These are phyloP conservation scores for Arachis stenosperma DNA, from an alignment of 306 rosid genomes.

Conservation along the genomic window DNA sequence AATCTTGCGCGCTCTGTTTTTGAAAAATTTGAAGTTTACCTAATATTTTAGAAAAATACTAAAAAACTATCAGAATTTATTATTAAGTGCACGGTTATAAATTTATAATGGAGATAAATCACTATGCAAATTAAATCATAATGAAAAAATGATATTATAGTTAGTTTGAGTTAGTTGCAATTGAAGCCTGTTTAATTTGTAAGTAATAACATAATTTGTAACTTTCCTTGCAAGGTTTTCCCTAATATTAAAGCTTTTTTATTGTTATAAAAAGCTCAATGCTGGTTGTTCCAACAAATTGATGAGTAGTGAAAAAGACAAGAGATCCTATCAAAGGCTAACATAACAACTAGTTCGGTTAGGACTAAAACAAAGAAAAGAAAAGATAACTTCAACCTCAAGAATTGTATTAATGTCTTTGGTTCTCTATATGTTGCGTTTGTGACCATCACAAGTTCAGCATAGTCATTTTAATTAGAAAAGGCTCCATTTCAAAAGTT, in stretches of 20 bases:
- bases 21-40: too few relatives aligned
- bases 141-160: neutral
- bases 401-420: neutral
- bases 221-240: slow-evolving; percentile 53
- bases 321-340: slow-evolving; percentile 43
- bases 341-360: slow-evolving; percentile 35
- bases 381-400: slow-evolving; percentile 11
- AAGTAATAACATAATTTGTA: slow-evolving; percentile 20
- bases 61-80: too few relatives aligned
- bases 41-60: too few relatives aligned
- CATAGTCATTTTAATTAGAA: neutral
- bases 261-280: neutral
- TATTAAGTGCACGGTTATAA: neutral
- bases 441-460: slow-evolving; percentile 13
- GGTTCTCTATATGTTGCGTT: neutral
- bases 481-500: slow-evolving; percentile 26
- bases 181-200: neutral
- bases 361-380: slow-evolving; percentile 41
- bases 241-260: slow-evolving; percentile 9
- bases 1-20: too few relatives aligned
- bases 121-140: neutral
- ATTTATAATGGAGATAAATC: neutral
- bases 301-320: neutral
- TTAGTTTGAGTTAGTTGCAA: slow-evolving; percentile 32
- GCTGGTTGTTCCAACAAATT: slow-evolving; percentile 58